phyloP scores from a whole-genome alignment of 768 basidiomycete species.

The Tulasnella sp. region DNA sequence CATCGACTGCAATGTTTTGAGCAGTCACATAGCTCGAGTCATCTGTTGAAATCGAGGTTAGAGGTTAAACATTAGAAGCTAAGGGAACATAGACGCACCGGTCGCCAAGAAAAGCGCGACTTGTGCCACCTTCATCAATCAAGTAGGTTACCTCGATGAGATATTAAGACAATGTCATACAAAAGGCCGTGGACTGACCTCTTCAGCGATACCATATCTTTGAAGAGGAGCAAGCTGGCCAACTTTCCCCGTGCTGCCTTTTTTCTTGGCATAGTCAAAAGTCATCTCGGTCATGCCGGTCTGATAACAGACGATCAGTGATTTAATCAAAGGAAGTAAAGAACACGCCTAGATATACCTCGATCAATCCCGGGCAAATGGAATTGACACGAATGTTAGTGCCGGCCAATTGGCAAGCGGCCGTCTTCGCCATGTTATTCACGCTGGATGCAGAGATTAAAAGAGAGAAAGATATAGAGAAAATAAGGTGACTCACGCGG shows the following conservation, averaged over 20 bases:
- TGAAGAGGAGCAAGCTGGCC: conserved; percentile 79
- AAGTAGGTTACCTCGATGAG: no score
- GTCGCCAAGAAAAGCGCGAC: conserved; percentile 79
- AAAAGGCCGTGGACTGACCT: background rate
- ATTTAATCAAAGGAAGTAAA: background rate
- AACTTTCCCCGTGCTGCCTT: conserved; percentile 64
- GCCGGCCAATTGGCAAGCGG: conserved; percentile 66
- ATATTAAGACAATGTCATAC: no score
- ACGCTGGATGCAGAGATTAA: conserved; percentile 42
- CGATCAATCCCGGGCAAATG: conserved; percentile 85
- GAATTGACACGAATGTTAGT: conserved; percentile 81
- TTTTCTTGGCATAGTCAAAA: conserved; percentile 66
- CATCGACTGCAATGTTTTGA: conserved; percentile 77
- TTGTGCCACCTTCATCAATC: conserved; percentile 54
- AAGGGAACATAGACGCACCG: conserved; percentile 37
- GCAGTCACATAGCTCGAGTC: conserved; percentile 90
- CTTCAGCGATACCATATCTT: conserved; percentile 72
- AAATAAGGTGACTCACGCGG: conserved; percentile 55
- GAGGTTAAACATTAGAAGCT: background rate
- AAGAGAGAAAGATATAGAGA: background rate
- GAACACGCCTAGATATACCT: conserved; percentile 27
- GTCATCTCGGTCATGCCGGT: conserved; percentile 79
- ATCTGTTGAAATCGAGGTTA: conserved; percentile 35
- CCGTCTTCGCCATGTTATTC: conserved; percentile 77
- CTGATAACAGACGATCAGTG: conserved; percentile 20